A percentile compares a stretch with the other conserved stretches of the same genome.
These are phyloP conservation scores for Euphorbia corollata DNA, from an alignment of 441 rosid genomes.

Conservation along the genomic window DNA sequence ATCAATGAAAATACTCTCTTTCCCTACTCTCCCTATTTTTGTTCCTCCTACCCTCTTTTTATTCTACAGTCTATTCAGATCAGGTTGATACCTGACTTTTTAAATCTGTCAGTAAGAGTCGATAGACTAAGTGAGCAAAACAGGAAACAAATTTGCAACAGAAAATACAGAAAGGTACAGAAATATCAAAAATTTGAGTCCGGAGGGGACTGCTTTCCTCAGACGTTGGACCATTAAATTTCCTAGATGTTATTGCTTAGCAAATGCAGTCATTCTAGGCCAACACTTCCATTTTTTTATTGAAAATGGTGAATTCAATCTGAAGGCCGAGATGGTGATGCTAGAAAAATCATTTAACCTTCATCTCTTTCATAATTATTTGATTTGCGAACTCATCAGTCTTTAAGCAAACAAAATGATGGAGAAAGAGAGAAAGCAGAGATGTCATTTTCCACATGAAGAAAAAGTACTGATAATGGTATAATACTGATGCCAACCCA, in stretches of 20 bases:
- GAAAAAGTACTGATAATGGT: too few relatives aligned
- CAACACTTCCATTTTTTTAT: not conserved
- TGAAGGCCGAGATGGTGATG: not conserved
- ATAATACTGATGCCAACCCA: slow-evolving; percentile 4
- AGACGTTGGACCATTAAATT: not conserved
- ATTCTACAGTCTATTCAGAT: not conserved
- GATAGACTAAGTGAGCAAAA: not conserved
- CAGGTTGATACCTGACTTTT: not conserved
- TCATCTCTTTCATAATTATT: not conserved
- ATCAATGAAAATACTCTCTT: not conserved
- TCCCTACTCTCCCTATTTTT: not conserved
- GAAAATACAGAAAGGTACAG: slow-evolving; percentile 4
- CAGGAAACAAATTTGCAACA: not conserved
- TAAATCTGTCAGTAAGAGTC: too few relatives aligned
- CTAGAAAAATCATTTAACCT: not conserved
- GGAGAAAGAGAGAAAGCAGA: not conserved
- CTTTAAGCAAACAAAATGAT: not conserved
- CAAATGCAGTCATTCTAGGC: not conserved
- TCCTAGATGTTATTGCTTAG: slow-evolving; percentile 3
- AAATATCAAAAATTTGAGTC: not conserved
- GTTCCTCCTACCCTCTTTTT: not conserved
- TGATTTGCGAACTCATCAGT: not conserved
- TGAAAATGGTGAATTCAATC: not conserved
- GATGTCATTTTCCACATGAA: too few relatives aligned
- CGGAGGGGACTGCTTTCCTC: not conserved